Base-by-base conservation (phyloP, 805 yeast genomes). In the Jamesozyma gamospora region DNA sequence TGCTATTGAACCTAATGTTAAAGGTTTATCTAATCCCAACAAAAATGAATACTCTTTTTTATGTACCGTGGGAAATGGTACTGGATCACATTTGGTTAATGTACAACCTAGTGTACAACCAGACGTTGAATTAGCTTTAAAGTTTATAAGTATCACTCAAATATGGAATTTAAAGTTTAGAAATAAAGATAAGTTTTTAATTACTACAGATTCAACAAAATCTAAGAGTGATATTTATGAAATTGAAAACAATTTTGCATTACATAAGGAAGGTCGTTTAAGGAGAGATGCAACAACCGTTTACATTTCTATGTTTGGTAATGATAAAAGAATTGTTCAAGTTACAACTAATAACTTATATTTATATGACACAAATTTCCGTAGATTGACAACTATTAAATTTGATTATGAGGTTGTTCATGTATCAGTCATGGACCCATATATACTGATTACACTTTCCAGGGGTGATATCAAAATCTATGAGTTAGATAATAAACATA, bases 101-200 rank as follows among this genome's bases (percentile, higher is more conserved):
- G 69, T 84, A 42, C 71, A 77, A 19, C 84, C 86, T 5, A 69
- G 81, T 3, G 69, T 86, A 12, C 77, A 77, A 42, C 94, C 95
- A 1, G 57, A 55, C 0, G 72, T 86, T 8, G 72, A 74, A 37
- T 74, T 84, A 2, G 77, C 87, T 3, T 67, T 84, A 39, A 77
- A 75, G 44, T 82, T 82, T 51, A 79, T 80, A 16, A 81, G 77
- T 53, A 79, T 82, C 27, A 75, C 79, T 47, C 75, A 79, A 49
- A 70, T 83, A 51, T 87, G 94, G 94, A 81, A 82, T 32, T 58
- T 84, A 24, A 62, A 65, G 36, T 43, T 59, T 13, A 53, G 58
- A 34, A 60, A 63, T 35, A 66, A 67, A 26, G 76, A 76, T 51
- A 70, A 70, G 44, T 83, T 72, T 52, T 63, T 85, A 35, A 69